Percentiles rank a stretch among this genome's conserved stretches.
Evolutionary conservation across 495 filamentous ascomycete genomes (phyloP).

Genomic region (Aspergillus mulundensis): DNA sequence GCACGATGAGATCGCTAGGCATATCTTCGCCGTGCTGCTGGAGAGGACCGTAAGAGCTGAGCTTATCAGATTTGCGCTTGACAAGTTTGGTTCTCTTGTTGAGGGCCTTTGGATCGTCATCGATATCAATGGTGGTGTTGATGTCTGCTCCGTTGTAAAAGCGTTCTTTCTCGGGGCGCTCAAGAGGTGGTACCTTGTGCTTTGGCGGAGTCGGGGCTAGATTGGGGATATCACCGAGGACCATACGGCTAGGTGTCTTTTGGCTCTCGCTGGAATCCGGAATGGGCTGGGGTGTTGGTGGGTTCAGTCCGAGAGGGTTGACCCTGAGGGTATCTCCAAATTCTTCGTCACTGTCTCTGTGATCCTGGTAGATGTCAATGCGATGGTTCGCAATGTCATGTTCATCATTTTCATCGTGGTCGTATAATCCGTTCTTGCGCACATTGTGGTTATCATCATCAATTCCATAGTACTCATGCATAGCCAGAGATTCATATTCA

Average conservation of each 20-base stretch:
- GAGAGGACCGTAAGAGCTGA: conserved; percentile 31
- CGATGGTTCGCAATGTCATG: conserved; percentile 37
- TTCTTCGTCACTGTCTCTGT: conserved; percentile 40
- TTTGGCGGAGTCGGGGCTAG: conserved; percentile 26
- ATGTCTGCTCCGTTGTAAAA: conserved; percentile 38
- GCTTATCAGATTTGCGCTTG: conserved; percentile 33
- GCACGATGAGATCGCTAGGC: conserved; percentile 23
- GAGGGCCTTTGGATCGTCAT: conserved; percentile 13
- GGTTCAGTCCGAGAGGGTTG: conserved; percentile 51
- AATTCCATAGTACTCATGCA: conserved; percentile 34
- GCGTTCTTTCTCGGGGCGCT: conserved; percentile 21
- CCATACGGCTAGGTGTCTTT: conserved; percentile 22
- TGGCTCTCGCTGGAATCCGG: conserved; percentile 21
- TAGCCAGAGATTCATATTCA: conserved; percentile 40
- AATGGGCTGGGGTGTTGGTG: conserved; percentile 46
- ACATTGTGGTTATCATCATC: conserved; percentile 26
- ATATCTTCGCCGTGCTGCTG: conserved; percentile 32
- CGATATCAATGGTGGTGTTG: conserved; percentile 23
- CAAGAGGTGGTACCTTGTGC: conserved; percentile 13
- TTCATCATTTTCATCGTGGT: conserved; percentile 30
- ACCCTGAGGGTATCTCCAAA: conserved; percentile 31
- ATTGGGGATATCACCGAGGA: conserved; percentile 34
- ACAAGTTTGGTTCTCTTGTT: conserved; percentile 33
- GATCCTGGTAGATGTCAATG: conserved; percentile 45
- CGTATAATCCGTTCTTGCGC: conserved; percentile 20